Base-by-base conservation (phyloP, 805 yeast genomes). In the Saturnispora mendoncae region DNA sequence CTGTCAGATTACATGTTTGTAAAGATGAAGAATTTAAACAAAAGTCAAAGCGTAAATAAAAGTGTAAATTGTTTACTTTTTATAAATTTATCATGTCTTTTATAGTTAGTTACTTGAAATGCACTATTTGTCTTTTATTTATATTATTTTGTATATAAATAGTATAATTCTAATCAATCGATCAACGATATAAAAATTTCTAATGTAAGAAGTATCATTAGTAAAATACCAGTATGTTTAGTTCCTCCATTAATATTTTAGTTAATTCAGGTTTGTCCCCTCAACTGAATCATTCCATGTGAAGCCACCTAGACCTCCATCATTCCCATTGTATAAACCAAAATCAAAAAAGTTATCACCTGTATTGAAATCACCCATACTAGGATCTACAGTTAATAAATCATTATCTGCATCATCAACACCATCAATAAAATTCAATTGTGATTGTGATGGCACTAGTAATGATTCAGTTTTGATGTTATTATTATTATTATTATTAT, bases 1-100 rank as follows among this genome's bases (percentile, higher is more conserved):
- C 75, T 42, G 76, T 92, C 46, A 81, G 84, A 62, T 66, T 92
- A 39, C 98, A 92, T 62, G 79, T 88, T 12, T 76, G 83, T 30
- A 78, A 77, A 49, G 97, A 87, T 38, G 88, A 78, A 39, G 98
- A 92, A 60, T 83, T 84, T 36, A 83, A 83, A 52, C 80, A 68
- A 52, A 71, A 72, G 56, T 58, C 51, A 6, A 62, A 61, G 51
- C 51, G 58, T 39, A 56, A 56, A 44, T 55, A 42, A n/a, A 20
- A 6, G 5, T 12, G 13, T 9, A 27, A 27, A 27, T 9, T 9
- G 13, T 9, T 5, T 23, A 9, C 25, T 9, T 6, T 23, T 23
- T 23, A 23, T 6, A 23, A 23, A 23, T 23, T 6, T 23, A 6
- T 6, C 9, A 23, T 23, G 9, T 23, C 25, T 23, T 23, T 23